Percentiles rank a stretch among this genome's conserved stretches.
These are phyloP conservation scores for Ascochyta viciae-villosae DNA, from an alignment of 2,329 filamentous ascomycete species.

Conservation along the genomic window DNA sequence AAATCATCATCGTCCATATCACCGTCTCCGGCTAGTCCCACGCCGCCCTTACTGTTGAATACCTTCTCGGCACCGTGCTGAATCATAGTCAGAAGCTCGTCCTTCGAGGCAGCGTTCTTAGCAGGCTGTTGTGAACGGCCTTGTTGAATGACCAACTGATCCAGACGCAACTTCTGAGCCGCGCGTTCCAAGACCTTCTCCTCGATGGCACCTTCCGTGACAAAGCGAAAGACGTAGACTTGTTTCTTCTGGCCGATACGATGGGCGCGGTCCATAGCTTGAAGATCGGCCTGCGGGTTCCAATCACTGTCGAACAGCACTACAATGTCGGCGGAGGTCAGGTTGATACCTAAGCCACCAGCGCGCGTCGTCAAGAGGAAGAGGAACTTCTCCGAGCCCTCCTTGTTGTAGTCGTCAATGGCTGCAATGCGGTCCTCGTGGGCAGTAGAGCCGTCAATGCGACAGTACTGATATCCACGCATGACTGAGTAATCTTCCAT, in stretches of 20 bases:
- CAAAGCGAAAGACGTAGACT: slow-evolving; percentile 93
- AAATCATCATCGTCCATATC: slow-evolving; percentile 88
- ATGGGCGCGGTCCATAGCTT: slow-evolving; percentile 98
- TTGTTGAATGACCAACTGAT: slow-evolving; percentile 98
- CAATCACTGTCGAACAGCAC: slow-evolving; percentile 97
- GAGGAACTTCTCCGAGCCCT: slow-evolving; percentile 84
- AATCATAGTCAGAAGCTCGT: slow-evolving; percentile 96
- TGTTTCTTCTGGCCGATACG: slow-evolving; percentile 99
- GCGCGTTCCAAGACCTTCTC: slow-evolving; percentile 97
- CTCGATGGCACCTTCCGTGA: slow-evolving; percentile 97
- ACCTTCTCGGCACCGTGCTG: slow-evolving; percentile 97
- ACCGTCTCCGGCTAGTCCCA: slow-evolving; percentile 64
- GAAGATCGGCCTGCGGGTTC: slow-evolving; percentile 97
- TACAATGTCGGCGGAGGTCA: slow-evolving; percentile 94
- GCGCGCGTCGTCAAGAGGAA: slow-evolving; percentile 95
- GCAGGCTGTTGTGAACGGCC: slow-evolving; percentile 89
- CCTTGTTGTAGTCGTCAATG: slow-evolving; percentile 98
- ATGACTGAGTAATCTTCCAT: slow-evolving; percentile 98
- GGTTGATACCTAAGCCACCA: slow-evolving; percentile 94
- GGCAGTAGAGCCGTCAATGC: slow-evolving; percentile 94
- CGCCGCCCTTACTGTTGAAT: slow-evolving; percentile 76
- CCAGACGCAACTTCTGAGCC: slow-evolving; percentile 93
- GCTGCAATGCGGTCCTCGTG: slow-evolving; percentile 97
- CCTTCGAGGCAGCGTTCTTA: slow-evolving; percentile 93
- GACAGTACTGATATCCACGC: slow-evolving; percentile 91